Evolutionary conservation across 2,329 filamentous ascomycete genomes (phyloP), one percentile per base, ranked within the genome.

Genomic region (Pochonia chlamydosporia): DNA sequence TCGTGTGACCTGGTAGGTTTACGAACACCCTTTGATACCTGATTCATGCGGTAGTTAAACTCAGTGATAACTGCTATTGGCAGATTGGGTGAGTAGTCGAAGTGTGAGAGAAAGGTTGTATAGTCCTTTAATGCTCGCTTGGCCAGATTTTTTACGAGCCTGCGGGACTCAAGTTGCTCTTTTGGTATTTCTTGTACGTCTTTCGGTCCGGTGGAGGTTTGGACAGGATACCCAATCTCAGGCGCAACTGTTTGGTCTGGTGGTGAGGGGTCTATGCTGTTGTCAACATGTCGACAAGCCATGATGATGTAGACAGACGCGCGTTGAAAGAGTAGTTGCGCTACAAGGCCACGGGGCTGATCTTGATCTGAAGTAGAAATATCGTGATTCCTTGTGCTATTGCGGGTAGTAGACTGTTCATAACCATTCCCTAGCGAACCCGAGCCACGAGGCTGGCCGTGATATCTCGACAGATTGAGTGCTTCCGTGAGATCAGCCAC

Each of bases 41-140:
- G 69, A 55, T 80, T 81, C 8, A 85, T 73, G 49, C 78, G 79
- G 37, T 76, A 67, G 16, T 75, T 77, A 23, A 81, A 67, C 39
- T 81, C 75, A 39, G 78, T 65, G 7, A 46, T 30, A n/a, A 44
- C 23, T 6, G 26, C 8, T 6, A 6, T 21, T 14, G 84, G 78
- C 36, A 87, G 64, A 42, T 86, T 79, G 0, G 87, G 86, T 0
- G 88, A 87, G 65, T 93, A 93, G 57, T 93, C 85, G 52, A 93
- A 83, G 49, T 82, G 73, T 1, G 81, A 80, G 33, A 95, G 69
- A 59, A 88, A 93, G 20, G 78, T 72, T 56, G 83, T 71, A 60
- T 87, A 90, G 65, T 93, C 88, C 49, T 84, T 78, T 20, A 93
- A 67, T 1, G 88, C 87, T 47, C 83, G 78, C 64, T 88, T 91